Evolutionary conservation across 2,329 filamentous ascomycete species (phyloP), one percentile per base, ranked within the genome.

Genomic region (Calonectria montana): DNA sequence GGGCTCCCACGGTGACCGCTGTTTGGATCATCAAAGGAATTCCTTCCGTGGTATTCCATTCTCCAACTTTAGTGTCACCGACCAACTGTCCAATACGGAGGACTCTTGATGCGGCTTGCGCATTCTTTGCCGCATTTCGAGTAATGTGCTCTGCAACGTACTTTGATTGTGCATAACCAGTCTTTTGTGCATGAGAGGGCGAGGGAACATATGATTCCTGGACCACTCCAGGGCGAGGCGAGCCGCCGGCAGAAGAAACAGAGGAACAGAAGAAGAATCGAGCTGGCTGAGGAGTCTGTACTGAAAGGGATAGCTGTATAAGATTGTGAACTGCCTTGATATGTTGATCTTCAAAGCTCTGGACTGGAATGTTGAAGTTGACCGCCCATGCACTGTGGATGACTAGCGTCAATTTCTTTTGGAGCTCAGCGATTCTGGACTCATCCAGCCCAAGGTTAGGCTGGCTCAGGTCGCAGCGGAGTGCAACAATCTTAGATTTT

Each of bases 321-420:
- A 90, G 82, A 67, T 88, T 86, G 10, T 81, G 79, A 0, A 86
- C 82, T 0, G 86, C 88, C 15, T 78, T 82, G 67, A 90, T 86
- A 73, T 87, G 83, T 65, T 87, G 82, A 8, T 81, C 76, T 45
- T 89, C 88, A 66, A 90, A 90, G 45, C 83, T 87, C 13, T 81
- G 80, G 0, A 90, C 82, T 0, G 82, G 81, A 57, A 89, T 83
- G 76, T 89, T 90, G 79, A 90, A 90, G 78, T 90, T 90, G 9
- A 90, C 88, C 0, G 87, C 82, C 88, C 88, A 89, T 0, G 88
- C 87, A 72, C 83, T 83, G 78, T 90, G 88, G 27, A 90, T 86
- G 23, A 88, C 82, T 9, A 78, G 77, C 0, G 85, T 86, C 18
- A 89, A 76, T 0, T 80, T 74, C 7, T 65, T 59, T 7, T 63